Percentiles rank a stretch among this genome's conserved stretches.
These are phyloP conservation scores for Cryptococcus sp. DNA, from an alignment of 1,284 basidiomycete species.

Conservation along the genomic window DNA sequence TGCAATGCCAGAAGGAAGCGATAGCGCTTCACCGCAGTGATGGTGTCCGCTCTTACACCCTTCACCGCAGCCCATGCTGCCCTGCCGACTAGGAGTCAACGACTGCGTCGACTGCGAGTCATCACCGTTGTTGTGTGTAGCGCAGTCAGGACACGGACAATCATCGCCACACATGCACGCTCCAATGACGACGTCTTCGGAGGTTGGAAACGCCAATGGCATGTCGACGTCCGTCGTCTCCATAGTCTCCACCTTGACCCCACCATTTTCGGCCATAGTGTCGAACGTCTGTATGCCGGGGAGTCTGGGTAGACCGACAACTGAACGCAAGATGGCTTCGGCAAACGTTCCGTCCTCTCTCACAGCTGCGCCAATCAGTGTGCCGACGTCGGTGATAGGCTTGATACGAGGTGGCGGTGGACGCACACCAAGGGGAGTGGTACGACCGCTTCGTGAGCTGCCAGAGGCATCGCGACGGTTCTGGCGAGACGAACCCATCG, in stretches of 20 bases:
- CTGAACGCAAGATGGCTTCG: constrained; percentile 40
- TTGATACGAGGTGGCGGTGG: constrained; percentile 29
- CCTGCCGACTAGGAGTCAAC: constrained; percentile 20
- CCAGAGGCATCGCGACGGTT: constrained; percentile 16
- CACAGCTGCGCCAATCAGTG: constrained; percentile 45
- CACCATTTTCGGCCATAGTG: constrained; percentile 35
- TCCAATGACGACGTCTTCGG: constrained; percentile 46
- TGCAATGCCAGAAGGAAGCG: constrained; percentile 47
- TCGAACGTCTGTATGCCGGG: constrained; percentile 47
- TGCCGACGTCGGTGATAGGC: constrained; percentile 44
- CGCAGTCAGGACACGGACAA: constrained; percentile 52
- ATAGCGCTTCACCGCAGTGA: constrained; percentile 46
- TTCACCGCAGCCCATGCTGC: constrained; percentile 31
- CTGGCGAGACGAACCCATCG: constrained; percentile 29
- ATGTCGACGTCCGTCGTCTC: constrained; percentile 35
- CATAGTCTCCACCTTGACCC: constrained; percentile 39
- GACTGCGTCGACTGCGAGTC: not conserved
- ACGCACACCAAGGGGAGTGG: constrained; percentile 13
- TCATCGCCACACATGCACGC: constrained; percentile 53
- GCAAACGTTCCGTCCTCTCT: constrained; percentile 41
- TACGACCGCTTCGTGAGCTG: constrained; percentile 14
- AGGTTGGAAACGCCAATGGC: constrained; percentile 44
- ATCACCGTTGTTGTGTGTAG: constrained; percentile 40
- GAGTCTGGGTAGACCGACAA: constrained; percentile 38
- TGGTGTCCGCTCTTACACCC: constrained; percentile 40